Base-by-base conservation (phyloP, 2,329 filamentous ascomycete genomes). In the Thyridium curvatum region DNA sequence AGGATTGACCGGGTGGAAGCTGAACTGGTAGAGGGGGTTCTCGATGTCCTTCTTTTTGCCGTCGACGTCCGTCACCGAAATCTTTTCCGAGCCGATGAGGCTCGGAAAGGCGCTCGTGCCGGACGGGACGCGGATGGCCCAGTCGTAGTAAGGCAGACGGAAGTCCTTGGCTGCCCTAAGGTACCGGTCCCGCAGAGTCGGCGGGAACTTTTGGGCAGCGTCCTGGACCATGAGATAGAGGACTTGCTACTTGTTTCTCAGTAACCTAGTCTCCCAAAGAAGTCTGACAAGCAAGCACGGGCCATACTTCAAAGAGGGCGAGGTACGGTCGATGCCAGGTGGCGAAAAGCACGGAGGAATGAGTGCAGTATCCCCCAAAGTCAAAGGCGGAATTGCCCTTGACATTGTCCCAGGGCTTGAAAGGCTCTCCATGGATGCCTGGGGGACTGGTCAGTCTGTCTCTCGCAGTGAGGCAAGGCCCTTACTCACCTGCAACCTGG, bases 321-420 rank as follows among this genome's bases (percentile, higher is more conserved):
- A 93, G 66, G 58, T 91, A 94, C 1, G 86, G 84, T 36, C 88
- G 77, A 67, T 94, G 88, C 88, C 88, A 94, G 30, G 81, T 74
- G 30, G 83, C 77, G 55, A 94, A 93, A 13, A 93, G 65, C 31
- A 82, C 77, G 2, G 84, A 85, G 17, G 64, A 17, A 60, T 94
- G 88, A 12, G 77, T 77, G 57, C 88, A 94, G 57, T 89, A 94
- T 46, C 42, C 52, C 47, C 45, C 58, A 58, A 21, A 47, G 42
- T 49, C 26, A 47, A 49, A 42, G 30, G 63, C 61, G 14, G 51
- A 39, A 8, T 35, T 55, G 52, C 51, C 56, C 40, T 56, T 47
- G 1, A 66, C 72, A 15, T 60, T 66, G 52, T 81, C 72, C 77
- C 78, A 84, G 2, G 70, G 52, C 13, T 61, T 55, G 46, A 67